Conservation (phyloP, 1,139 yeast species). For the Saccharomyces hybrid region DNA sequence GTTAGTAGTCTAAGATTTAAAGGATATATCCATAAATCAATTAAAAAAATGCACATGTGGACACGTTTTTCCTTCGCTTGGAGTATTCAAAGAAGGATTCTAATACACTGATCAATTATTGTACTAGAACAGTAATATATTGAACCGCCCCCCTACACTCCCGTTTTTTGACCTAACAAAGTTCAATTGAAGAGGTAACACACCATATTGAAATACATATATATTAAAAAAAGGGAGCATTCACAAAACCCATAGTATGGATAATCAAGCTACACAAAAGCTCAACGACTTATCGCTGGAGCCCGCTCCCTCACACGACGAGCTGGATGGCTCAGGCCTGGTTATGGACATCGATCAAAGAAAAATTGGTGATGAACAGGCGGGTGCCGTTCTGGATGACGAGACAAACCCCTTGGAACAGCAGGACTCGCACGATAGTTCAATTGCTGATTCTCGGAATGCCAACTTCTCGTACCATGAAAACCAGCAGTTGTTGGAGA, state of each 20-base stretch:
- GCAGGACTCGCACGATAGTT: neutral
- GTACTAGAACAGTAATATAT: neutral
- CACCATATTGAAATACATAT: neutral
- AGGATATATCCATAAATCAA: neutral
- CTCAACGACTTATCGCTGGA: slow-evolving; percentile 3
- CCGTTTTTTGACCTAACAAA: neutral
- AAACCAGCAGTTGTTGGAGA: slow-evolving; percentile 26
- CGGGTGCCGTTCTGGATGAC: slow-evolving; percentile 2
- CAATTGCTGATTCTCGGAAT: slow-evolving; percentile 5
- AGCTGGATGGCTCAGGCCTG: slow-evolving; percentile 11
- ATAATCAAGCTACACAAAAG: neutral
- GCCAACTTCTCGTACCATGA: slow-evolving; percentile 32
- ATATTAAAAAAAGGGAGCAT: too few relatives aligned
- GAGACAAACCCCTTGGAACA: neutral
- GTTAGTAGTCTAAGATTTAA: neutral
- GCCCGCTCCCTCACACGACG: slow-evolving; percentile 5
- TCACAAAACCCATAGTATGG: neutral
- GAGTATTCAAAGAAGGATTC: neutral
- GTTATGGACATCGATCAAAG: slow-evolving; percentile 7
- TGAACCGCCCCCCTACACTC: neutral
- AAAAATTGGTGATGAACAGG: slow-evolving; percentile 2
- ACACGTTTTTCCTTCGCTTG: neutral
- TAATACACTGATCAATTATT: neutral
- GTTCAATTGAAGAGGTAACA: neutral
- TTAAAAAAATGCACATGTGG: neutral